Base-by-base conservation (phyloP, 495 filamentous ascomycete species). In the Penicillium malachiteum region DNA sequence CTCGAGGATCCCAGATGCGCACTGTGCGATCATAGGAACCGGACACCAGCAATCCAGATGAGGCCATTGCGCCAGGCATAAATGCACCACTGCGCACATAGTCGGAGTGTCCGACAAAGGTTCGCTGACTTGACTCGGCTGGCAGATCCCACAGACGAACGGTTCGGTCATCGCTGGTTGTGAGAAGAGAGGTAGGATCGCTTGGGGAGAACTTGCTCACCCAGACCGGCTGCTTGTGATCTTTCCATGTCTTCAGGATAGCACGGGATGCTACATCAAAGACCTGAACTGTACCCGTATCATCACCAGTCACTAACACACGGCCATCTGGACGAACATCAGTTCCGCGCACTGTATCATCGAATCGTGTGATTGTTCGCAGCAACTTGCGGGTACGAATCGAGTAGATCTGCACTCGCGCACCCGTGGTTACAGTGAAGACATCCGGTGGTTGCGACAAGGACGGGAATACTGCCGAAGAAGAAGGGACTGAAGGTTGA, bases 141-240 rank as follows among this genome's bases (percentile, higher is more conserved):
- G 95, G 89, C 32, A 99, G 73, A 74, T 97, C 94, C 94, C 94
- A 99, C 54, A 97, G 68, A 40, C 93, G 79, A 7, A 99, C 91
- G 0, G 91, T 96, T 39, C 87, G 85, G 69, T 99, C 94, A 63
- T 99, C 94, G 71, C 86, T 88, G 26, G 84, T 83, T 47, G 86
- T 91, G 81, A 97, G 85, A 26, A 97, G 71, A 1, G 83, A 83
- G 0, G 94, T 99, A 32, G 95, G 80, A 33, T 94, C 90, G 47
- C 83, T 84, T 7, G 92, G 92, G 16, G 87, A 90, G 78, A 94
- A 97, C 61, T 89, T 88, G 41, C 89, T 90, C 18, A 86, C 84
- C 87, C 94, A 96, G 35, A 96, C 92, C 39, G 95, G 89, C 77
- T 96, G 92, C 73, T 93, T 92, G 72, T 98, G 94, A 42, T 93